Evolutionary conservation across 345 rosid species (phyloP).

Genomic region (Euclidium syriacum): DNA sequence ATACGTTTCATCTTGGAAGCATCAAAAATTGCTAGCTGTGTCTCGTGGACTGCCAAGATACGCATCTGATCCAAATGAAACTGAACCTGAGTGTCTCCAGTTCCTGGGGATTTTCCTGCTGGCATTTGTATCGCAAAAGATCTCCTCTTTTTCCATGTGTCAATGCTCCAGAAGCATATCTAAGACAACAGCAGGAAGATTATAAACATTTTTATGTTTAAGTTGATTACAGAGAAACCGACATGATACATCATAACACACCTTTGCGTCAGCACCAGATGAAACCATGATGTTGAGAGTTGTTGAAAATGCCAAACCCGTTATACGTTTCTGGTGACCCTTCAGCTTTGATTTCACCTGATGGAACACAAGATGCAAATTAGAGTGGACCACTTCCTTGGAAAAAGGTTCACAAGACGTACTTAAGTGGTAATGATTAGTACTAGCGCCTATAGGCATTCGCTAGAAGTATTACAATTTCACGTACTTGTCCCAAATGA

Average conservation of each 20-base stretch:
- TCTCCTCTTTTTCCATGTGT: constrained; percentile 86
- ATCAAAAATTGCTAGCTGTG: constrained; percentile 75
- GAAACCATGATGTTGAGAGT: constrained; percentile 71
- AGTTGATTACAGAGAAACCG: background rate
- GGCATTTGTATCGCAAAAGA: constrained; percentile 55
- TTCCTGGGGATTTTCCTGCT: constrained; percentile 52
- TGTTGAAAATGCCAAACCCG: constrained; percentile 82
- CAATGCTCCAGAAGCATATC: constrained; percentile 82
- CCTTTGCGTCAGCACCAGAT: constrained; percentile 94
- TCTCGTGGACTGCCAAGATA: constrained; percentile 73
- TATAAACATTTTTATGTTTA: background rate
- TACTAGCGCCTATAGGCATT: too few species aligned
- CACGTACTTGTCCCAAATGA: too few species aligned
- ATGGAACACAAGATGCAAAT: constrained; percentile 14
- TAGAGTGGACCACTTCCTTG: too few species aligned
- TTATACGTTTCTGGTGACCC: constrained; percentile 85
- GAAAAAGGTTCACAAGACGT: too few species aligned
- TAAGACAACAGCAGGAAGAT: constrained; percentile 23
- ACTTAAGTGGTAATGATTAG: background rate
- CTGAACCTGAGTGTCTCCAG: constrained; percentile 72
- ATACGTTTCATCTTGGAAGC: constrained; percentile 76
- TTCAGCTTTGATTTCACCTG: constrained; percentile 78
- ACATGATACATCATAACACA: constrained; percentile 38
- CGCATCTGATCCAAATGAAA: constrained; percentile 75
- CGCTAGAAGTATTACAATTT: too few species aligned